Base-by-base conservation (phyloP, 345 rosid genomes). In the Hirschfeldia incana region DNA sequence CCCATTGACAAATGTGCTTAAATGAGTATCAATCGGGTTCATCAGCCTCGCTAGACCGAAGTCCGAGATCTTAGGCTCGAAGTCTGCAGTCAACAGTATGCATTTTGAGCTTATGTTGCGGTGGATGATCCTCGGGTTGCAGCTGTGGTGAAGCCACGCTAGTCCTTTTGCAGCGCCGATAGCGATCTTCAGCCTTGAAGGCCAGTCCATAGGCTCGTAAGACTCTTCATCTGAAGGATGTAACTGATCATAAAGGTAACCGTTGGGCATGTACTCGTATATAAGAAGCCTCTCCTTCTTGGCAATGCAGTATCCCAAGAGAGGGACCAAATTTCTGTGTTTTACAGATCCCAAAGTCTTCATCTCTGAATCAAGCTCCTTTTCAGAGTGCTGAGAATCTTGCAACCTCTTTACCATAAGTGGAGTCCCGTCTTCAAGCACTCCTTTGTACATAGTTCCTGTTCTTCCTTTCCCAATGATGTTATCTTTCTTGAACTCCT, bases 101-200 rank as follows among this genome's bases (percentile, higher is more conserved):
- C 98, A 90, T 67, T 87, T 94, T 1, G 98, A 91, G 88, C 98
- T 94, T 78, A 94, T 83, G 80, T 94, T 94, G 16, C 98, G 89
- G 78, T 94, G 98, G 72, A 94, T 82, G 67, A 94, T 92, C 36
- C 98, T 92, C 21, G 98, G 98, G 81, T 89, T 94, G 82, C 98
- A 94, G 80, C 79, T 92, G 73, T 94, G 98, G 77, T 94, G 98
- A 63, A 94, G 95, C 97, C 97, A 94, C 2, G 98, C 98, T 74
- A 94, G 83, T 73, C 94, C 97, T 84, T 75, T 89, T 0, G 98
- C 93, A 3, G 98, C 88, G 29, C 93, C 91, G 27, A 92, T 86
- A 51, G 88, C 95, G 49, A 94, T 87, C 81, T 89, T 91, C 81
- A 94, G 92, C 89, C 98, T 89, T 28, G 84, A 36, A 46, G 98